A percentile compares a stretch with the other conserved stretches of the same genome.
Evolutionary conservation across 1,284 basidiomycete genomes (phyloP).

Genomic region (Tilletia setariae): DNA sequence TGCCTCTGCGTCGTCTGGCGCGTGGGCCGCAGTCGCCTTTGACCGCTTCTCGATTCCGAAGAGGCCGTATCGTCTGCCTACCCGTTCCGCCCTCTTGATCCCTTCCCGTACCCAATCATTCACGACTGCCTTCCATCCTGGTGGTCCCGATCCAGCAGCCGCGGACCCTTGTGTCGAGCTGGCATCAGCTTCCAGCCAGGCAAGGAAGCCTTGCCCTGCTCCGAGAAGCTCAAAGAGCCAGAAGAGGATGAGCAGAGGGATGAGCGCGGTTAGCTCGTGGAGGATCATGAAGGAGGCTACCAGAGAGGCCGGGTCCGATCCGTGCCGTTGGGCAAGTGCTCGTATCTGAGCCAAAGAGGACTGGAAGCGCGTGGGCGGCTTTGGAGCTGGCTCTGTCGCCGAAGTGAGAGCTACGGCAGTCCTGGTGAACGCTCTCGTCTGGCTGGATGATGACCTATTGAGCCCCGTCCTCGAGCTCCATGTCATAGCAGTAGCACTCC

Average conservation of each 20-base stretch:
- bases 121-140: not conserved
- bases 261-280: slow-evolving; percentile 66
- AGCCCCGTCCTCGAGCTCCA: too few species aligned
- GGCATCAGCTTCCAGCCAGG: slow-evolving; percentile 34
- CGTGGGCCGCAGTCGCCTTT: slow-evolving; percentile 20
- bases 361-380: slow-evolving; percentile 18
- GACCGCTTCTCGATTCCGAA: slow-evolving; percentile 71
- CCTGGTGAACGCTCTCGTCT: too few species aligned
- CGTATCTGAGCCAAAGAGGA: slow-evolving; percentile 30
- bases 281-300: not conserved
- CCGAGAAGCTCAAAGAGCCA: slow-evolving; percentile 69
- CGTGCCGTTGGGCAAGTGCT: slow-evolving; percentile 41
- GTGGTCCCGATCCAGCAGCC: not conserved
- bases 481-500: too few species aligned
- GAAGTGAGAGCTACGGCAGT: too few species aligned
- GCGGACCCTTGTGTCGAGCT: slow-evolving; percentile 1
- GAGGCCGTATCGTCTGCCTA: slow-evolving; percentile 74
- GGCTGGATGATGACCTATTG: too few species aligned
- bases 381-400: too few species aligned
- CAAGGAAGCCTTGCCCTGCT: slow-evolving; percentile 68
- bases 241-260: slow-evolving; percentile 73
- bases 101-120: slow-evolving; percentile 69
- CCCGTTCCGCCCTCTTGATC: slow-evolving; percentile 63
- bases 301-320: slow-evolving; percentile 62
- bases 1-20: slow-evolving; percentile 14